phyloP scores from a whole-genome alignment of 1,284 basidiomycete genomes.

The Somion occarium region DNA sequence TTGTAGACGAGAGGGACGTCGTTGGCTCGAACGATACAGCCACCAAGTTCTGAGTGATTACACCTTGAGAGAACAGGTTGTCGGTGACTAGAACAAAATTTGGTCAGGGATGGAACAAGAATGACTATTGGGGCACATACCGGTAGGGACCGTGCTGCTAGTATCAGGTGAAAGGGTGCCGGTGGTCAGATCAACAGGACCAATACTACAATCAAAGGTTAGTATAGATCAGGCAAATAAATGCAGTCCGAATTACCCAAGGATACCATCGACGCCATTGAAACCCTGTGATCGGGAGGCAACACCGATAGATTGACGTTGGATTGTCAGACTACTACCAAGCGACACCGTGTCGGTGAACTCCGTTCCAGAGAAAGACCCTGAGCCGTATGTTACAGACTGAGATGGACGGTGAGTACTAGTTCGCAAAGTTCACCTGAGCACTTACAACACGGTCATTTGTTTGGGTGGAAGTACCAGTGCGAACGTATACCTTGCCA shows the following conservation, averaged over 20 bases:
- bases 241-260: conserved; percentile 32
- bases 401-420: conserved; percentile 16
- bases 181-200: conserved; percentile 43
- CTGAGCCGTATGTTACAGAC: conserved; percentile 50
- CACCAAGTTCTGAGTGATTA: conserved; percentile 27
- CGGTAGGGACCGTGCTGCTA: conserved; percentile 17
- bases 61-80: conserved; percentile 35
- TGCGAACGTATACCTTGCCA: conserved; percentile 37
- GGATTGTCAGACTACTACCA: conserved; percentile 26
- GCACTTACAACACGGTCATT: conserved; percentile 35
- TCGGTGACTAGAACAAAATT: conserved; percentile 32
- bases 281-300: conserved; percentile 37
- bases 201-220: conserved; percentile 34
- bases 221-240: neutral
- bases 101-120: neutral
- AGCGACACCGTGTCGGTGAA: conserved; percentile 40
- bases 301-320: conserved; percentile 53
- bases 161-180: conserved; percentile 23
- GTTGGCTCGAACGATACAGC: conserved; percentile 46
- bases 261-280: conserved; percentile 45
- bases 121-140: conserved; percentile 11
- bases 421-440: neutral
- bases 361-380: conserved; percentile 42
- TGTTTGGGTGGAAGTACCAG: conserved; percentile 40
- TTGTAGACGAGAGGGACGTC: conserved; percentile 18